Conservation (phyloP, 306 rosid genomes). For the Medicago arabica region DNA sequence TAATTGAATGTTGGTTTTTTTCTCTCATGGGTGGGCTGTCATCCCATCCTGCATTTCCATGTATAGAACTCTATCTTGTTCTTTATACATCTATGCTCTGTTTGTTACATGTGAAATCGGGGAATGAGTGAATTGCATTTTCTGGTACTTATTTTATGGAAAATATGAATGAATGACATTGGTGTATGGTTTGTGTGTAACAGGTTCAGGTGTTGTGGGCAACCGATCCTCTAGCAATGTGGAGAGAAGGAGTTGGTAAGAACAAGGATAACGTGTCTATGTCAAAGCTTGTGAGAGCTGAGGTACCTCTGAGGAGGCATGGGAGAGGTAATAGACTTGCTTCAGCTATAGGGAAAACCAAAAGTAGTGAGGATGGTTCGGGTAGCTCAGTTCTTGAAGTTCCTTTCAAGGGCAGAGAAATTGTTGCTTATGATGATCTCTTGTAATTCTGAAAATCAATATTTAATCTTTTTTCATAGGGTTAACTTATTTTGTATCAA, state of each 20-base stretch:
- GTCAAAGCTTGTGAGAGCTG: conserved; percentile 86
- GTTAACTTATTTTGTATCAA: conserved; percentile 38
- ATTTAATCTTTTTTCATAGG: conserved; percentile 3
- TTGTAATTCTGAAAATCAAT: conserved; percentile 45
- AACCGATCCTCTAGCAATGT: conserved; percentile 77
- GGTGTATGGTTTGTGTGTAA: conserved; percentile 2
- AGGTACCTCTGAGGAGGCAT: conserved; percentile 78
- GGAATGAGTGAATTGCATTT: conserved; percentile 11
- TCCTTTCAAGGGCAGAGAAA: conserved; percentile 76
- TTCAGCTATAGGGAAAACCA: conserved; percentile 69
- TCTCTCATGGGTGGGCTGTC: background rate
- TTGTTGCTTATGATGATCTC: conserved; percentile 87
- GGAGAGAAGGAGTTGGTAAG: conserved; percentile 86
- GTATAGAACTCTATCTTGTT: background rate
- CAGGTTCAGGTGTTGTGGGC: conserved; percentile 93
- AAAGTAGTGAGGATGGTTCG: conserved; percentile 43
- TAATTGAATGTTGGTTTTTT: background rate
- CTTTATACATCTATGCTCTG: too few species aligned
- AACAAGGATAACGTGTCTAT: conserved; percentile 57
- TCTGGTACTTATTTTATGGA: background rate
- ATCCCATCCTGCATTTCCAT: background rate
- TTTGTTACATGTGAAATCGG: too few species aligned
- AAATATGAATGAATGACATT: conserved; percentile 19
- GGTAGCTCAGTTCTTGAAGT: conserved; percentile 50
- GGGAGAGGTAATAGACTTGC: conserved; percentile 85